Conservation (phyloP, 805 yeast species). For the Myxozyma nipponensis region DNA sequence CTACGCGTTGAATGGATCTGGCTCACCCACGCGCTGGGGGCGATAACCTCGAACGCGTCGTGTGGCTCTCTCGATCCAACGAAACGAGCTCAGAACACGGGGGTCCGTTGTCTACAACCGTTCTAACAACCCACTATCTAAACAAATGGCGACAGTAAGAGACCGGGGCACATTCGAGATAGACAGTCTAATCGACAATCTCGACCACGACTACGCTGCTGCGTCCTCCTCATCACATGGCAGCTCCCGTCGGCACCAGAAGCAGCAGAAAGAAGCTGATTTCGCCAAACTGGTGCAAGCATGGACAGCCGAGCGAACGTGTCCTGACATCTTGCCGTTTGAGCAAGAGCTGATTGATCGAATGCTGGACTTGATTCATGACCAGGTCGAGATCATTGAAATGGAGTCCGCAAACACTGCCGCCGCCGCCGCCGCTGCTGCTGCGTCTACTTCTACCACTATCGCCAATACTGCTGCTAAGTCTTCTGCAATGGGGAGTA, state of each 20-base stretch:
- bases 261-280: conserved; percentile 29
- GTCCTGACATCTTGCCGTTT: conserved; percentile 83
- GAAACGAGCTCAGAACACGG: no score
- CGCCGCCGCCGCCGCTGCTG: conserved; percentile 37
- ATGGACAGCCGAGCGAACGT: conserved; percentile 80
- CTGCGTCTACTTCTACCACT: neutral
- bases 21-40: no score
- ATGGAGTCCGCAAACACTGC: conserved; percentile 54
- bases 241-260: neutral
- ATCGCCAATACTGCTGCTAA: neutral
- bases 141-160: no score
- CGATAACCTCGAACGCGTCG: no score
- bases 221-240: neutral
- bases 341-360: conserved; percentile 56
- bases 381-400: conserved; percentile 65
- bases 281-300: conserved; percentile 49
- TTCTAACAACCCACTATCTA: no score
- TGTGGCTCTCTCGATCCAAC: no score
- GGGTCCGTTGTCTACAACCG: no score
- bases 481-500: conserved; percentile 2
- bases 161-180: no score
- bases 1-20: no score
- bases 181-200: conserved; percentile 30
- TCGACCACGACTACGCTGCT: conserved; percentile 20
- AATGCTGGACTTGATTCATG: conserved; percentile 56